Evolutionary conservation across 2,329 filamentous ascomycete species (phyloP).

Genomic region (Aspergillus jensenii): DNA sequence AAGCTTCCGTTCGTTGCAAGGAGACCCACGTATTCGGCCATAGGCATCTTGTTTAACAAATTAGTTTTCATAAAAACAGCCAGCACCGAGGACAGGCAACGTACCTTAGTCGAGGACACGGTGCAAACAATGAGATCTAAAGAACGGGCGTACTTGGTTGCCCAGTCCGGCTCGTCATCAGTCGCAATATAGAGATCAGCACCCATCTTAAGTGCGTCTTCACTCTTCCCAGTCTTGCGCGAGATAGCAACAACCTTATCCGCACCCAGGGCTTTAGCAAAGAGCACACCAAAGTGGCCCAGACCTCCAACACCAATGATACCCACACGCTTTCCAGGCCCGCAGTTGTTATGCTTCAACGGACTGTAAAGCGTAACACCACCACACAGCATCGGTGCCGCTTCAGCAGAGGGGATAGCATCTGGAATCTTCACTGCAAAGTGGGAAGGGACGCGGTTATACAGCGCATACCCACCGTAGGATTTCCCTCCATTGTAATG

Average conservation of each 20-base stretch:
- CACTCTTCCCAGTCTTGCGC: conserved; percentile 50
- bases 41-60: conserved; percentile 52
- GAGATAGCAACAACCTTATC: conserved; percentile 62
- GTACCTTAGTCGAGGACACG: conserved; percentile 52
- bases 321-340: conserved; percentile 70
- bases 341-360: conserved; percentile 65
- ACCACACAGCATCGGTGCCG: conserved; percentile 74
- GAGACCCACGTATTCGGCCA: conserved; percentile 61
- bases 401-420: conserved; percentile 48
- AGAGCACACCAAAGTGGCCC: conserved; percentile 72
- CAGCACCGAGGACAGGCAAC: not conserved
- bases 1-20: conserved; percentile 60
- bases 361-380: conserved; percentile 74
- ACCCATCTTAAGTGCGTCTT: conserved; percentile 56
- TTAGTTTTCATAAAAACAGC: not conserved
- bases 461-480: conserved; percentile 65
- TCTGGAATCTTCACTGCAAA: conserved; percentile 63
- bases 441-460: conserved; percentile 55
- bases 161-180: conserved; percentile 56
- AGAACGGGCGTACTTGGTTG: conserved; percentile 45
- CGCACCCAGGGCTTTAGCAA: conserved; percentile 68
- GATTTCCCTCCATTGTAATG: conserved; percentile 56
- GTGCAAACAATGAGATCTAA: conserved; percentile 60
- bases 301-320: conserved; percentile 73
- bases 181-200: conserved; percentile 59